Evolutionary conservation across 2,329 filamentous ascomycete species (phyloP), one percentile per base, ranked within the genome.

Genomic region (Ascochyta pisi): DNA sequence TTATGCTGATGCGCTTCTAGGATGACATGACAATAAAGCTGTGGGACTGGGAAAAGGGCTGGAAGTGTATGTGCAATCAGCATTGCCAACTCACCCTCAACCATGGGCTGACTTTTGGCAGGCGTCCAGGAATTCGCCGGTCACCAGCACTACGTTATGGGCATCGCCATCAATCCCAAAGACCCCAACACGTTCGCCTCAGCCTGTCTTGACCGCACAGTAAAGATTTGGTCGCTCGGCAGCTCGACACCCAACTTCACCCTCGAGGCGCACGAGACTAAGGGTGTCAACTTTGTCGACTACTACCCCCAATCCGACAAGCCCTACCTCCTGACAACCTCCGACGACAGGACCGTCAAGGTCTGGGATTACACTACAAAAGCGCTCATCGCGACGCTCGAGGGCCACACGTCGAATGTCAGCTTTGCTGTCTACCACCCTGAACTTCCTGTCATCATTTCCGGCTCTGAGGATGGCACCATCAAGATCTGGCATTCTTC

Each of bases 281-380:
- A 97, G 82, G 94, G 94, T 69, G 95, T 99, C 62, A 99, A 99
- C 79, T 92, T 96, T 73, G 93, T 99, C 68, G 95, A 99, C 73
- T 99, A 88, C 73, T 89, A 88, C 68, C 86, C 86, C 5, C 84
- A 87, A 61, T 84, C 83, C 24, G 86, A 89, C 75, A 89, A 89
- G 73, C 86, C 86, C 34, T 98, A 99, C 73, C 88, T 99, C 41
- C 88, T 99, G 62, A 99, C 95, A 23, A 97, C 94, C 13, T 96
- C 92, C 7, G 95, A 99, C 75, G 95, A 98, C 77, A 88, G 91
- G 69, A 98, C 94, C 0, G 92, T 98, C 68, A 98, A 98, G 83
- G 87, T 99, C 51, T 99, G 95, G 94, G 95, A 99, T 75, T 98
- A 99, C 82, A 98, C 94, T 12, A 98, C 93, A 44, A 99, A 99